A percentile compares a stretch with the other conserved stretches of the same genome.
Evolutionary conservation across 441 rosid species (phyloP).

Genomic region (Gossypium laxum): DNA sequence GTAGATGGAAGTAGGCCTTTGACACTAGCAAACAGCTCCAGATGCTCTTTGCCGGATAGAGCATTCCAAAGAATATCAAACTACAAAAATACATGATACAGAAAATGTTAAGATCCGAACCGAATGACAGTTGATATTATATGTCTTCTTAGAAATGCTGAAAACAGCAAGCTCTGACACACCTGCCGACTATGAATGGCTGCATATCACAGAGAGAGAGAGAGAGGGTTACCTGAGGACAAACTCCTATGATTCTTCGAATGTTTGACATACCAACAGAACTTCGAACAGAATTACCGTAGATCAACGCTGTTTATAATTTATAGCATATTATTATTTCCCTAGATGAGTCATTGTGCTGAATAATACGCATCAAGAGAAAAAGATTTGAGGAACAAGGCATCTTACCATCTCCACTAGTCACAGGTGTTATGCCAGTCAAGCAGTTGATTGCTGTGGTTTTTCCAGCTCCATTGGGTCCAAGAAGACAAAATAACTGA

Average conservation of each 20-base stretch:
- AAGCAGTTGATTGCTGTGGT: constrained; percentile 82
- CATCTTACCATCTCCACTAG: constrained; percentile 69
- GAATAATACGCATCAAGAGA: background rate
- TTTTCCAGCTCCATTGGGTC: constrained; percentile 96
- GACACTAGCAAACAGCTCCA: constrained; percentile 70
- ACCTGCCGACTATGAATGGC: background rate
- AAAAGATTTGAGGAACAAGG: constrained; percentile 5
- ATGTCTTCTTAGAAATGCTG: background rate
- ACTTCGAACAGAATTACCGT: constrained; percentile 64
- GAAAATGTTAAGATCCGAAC: background rate
- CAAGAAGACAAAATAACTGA: constrained; percentile 89
- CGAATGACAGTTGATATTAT: background rate
- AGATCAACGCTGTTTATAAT: constrained; percentile 50
- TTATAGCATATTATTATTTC: background rate
- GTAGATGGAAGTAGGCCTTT: constrained; percentile 65
- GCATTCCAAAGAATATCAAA: constrained; percentile 94
- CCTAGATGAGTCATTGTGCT: background rate
- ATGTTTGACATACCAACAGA: constrained; percentile 82
- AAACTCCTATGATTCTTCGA: constrained; percentile 70
- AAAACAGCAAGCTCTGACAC: background rate
- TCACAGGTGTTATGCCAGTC: constrained; percentile 78
- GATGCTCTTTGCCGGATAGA: constrained; percentile 75
- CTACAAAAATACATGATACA: constrained; percentile 23
- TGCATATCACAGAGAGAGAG: constrained; percentile 3
- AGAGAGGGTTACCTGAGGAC: constrained; percentile 66